These are phyloP conservation scores for Juglanconis juglandina DNA, from an alignment of 2,329 filamentous ascomycete species.

Conservation along the genomic window DNA sequence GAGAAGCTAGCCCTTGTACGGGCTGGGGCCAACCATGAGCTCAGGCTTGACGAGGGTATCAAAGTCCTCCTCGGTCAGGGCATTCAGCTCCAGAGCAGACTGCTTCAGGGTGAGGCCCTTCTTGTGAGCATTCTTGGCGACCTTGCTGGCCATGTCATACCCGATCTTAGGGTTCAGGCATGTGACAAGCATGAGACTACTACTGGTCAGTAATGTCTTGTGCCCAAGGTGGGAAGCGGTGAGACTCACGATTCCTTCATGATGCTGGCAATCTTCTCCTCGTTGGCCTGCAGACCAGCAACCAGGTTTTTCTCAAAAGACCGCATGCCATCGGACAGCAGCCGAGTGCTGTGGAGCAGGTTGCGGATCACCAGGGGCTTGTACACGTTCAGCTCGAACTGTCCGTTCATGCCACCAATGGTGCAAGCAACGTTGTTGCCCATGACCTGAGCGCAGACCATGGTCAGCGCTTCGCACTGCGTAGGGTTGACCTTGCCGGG, in stretches of 20 bases:
- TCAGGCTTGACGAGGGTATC: constrained; percentile 86
- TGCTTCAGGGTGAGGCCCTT: constrained; percentile 93
- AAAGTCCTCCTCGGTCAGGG: constrained; percentile 84
- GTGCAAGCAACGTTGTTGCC: constrained; percentile 93
- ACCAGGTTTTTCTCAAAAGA: constrained; percentile 95
- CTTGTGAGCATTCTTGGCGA: constrained; percentile 98
- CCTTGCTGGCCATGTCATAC: constrained; percentile 95
- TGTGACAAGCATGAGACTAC: constrained; percentile 95
- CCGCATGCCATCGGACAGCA: constrained; percentile 87
- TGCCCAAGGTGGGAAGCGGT: background rate
- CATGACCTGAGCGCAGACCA: constrained; percentile 97
- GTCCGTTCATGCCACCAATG: constrained; percentile 92
- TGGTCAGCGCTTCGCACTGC: constrained; percentile 95
- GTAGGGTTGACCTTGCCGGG: constrained; percentile 99
- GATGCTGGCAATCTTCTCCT: constrained; percentile 83
- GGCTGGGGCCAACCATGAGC: constrained; percentile 85
- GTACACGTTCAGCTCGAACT: constrained; percentile 99
- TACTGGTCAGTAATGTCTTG: background rate
- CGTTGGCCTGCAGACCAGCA: constrained; percentile 82
- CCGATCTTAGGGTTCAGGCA: constrained; percentile 97
- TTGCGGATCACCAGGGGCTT: constrained; percentile 96
- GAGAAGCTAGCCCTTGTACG: constrained; percentile 48
- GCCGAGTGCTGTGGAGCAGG: constrained; percentile 83
- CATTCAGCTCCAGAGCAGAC: constrained; percentile 89
- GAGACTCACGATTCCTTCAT: constrained; percentile 84